Conservation (phyloP, 192 early-diverging fungal genomes). For the Mycoemilia scoparia region DNA sequence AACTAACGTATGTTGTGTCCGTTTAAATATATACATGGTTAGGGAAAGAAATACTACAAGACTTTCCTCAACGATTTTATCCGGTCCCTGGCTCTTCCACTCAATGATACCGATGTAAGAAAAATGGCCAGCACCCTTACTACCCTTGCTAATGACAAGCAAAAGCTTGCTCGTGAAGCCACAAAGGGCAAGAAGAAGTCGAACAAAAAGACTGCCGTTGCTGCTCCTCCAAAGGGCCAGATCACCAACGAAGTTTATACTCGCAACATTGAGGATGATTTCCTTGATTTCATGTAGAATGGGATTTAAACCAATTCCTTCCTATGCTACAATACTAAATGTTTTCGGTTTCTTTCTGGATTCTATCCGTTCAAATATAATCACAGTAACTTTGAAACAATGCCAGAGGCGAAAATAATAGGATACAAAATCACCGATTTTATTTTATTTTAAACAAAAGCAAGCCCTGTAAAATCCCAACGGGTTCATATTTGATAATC, state of each 20-base stretch:
- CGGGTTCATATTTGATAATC: no score
- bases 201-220: constrained; percentile 24
- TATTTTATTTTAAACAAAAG: no score
- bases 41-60: constrained; percentile 10
- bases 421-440: no score
- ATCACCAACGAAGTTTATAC: constrained; percentile 33
- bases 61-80: constrained; percentile 44
- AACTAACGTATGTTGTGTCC: constrained; percentile 2
- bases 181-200: constrained; percentile 52
- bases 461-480: no score
- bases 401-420: no score
- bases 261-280: constrained; percentile 30
- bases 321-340: no score
- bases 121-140: constrained; percentile 41
- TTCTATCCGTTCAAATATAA: no score
- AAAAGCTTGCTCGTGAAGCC: constrained; percentile 38
- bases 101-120: constrained; percentile 45
- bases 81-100: constrained; percentile 38
- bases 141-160: constrained; percentile 57
- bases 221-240: constrained; percentile 10
- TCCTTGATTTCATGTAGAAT: constrained; percentile 38
- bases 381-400: no score
- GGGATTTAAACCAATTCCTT: no score
- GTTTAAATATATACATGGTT: constrained; percentile 3
- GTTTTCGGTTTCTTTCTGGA: no score